phyloP scores from a whole-genome alignment of 257 asterid genomes.

The Gardenia jasminoides region DNA sequence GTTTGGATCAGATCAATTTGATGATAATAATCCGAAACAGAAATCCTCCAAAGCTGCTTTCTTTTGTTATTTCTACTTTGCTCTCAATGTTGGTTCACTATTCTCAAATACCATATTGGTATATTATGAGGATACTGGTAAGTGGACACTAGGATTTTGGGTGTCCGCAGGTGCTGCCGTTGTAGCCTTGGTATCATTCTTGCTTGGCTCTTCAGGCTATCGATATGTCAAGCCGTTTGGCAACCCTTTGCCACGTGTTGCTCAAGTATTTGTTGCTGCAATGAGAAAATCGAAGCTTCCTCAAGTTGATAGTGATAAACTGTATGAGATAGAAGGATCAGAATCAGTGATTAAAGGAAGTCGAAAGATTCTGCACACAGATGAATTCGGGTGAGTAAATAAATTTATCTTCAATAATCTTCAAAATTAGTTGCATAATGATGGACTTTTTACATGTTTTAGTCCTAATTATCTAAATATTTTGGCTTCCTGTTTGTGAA shows the following conservation, averaged over 20 bases:
- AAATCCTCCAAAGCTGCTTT: slow-evolving; percentile 38
- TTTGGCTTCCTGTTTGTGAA: not conserved
- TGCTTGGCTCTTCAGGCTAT: slow-evolving; percentile 50
- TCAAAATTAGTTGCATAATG: not conserved
- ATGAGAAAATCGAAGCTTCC: slow-evolving; percentile 30
- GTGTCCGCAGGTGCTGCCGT: slow-evolving; percentile 50
- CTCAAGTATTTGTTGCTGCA: slow-evolving; percentile 61
- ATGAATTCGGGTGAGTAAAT: slow-evolving; percentile 47
- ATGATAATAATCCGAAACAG: slow-evolving; percentile 36
- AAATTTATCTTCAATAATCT: not conserved
- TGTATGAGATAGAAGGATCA: slow-evolving; percentile 56
- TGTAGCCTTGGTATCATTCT: slow-evolving; percentile 35
- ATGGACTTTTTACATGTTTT: not conserved
- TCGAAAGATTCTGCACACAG: slow-evolving; percentile 58
- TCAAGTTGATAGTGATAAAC: slow-evolving; percentile 15
- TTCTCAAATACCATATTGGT: slow-evolving; percentile 69
- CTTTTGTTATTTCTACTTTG: slow-evolving; percentile 68
- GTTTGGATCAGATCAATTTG: slow-evolving; percentile 75
- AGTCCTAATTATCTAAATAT: not conserved
- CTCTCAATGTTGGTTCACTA: slow-evolving; percentile 65
- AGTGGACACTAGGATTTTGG: slow-evolving; percentile 74
- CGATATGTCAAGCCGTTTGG: slow-evolving; percentile 53
- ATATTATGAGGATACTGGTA: slow-evolving; percentile 66
- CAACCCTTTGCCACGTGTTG: slow-evolving; percentile 61
- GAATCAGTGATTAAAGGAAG: slow-evolving; percentile 57